Percentiles rank a stretch among this genome's conserved stretches.
Conservation (phyloP, 495 filamentous ascomycete species). For the Daldinia loculata region DNA sequence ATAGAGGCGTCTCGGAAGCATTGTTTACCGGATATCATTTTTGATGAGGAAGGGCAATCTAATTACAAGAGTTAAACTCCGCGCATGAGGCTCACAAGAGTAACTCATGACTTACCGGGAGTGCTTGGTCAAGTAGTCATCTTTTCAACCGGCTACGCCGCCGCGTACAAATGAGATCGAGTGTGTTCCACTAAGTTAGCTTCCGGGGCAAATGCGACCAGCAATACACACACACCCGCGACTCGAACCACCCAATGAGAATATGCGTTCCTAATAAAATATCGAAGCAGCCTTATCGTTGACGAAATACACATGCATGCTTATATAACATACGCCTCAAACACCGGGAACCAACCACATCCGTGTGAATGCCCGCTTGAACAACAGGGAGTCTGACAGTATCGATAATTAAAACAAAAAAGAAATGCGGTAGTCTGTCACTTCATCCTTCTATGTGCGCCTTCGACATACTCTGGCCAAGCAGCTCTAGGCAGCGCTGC, state of each 20-base stretch:
- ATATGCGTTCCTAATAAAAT: constrained; percentile 46
- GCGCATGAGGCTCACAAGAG: constrained; percentile 17
- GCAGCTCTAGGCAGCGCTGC: constrained; percentile 84
- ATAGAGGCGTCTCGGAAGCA: constrained; percentile 21
- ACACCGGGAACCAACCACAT: constrained; percentile 49
- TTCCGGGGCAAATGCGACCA: constrained; percentile 30
- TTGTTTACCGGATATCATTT: constrained; percentile 45
- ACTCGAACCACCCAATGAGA: constrained; percentile 45
- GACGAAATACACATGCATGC: constrained; percentile 42
- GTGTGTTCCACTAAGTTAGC: constrained; percentile 19
- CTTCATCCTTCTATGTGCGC: constrained; percentile 64
- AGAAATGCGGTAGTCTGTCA: constrained; percentile 12
- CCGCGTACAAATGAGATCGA: constrained; percentile 41
- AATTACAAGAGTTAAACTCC: constrained; percentile 46
- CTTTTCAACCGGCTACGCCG: constrained; percentile 28
- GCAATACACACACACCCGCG: constrained; percentile 40
- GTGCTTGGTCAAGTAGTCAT: constrained; percentile 23
- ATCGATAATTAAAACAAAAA: constrained; percentile 27
- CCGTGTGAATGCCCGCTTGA: constrained; percentile 48
- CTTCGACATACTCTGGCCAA: constrained; percentile 68
- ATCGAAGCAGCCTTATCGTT: constrained; percentile 41
- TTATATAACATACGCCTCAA: constrained; percentile 48
- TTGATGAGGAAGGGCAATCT: constrained; percentile 40
- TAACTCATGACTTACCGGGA: constrained; percentile 15
- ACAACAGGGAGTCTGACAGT: constrained; percentile 21